Evolutionary conservation across 1,284 basidiomycete genomes (phyloP), one percentile per base, ranked within the genome.

Genomic region (Termitomyces sp.): DNA sequence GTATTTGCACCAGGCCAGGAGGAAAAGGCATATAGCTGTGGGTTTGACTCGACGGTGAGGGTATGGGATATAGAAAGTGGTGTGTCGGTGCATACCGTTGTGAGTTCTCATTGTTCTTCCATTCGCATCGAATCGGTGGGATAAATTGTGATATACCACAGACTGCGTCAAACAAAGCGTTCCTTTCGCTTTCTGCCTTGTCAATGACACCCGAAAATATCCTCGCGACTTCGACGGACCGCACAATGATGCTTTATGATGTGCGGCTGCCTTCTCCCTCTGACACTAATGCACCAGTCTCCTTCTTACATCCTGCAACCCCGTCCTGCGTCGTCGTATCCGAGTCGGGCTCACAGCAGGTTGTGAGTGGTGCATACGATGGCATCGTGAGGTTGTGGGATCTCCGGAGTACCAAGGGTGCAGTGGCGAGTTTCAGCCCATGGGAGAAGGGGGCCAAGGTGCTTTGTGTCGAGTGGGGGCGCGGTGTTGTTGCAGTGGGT

Each of bases 301-400:
- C 64, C 31, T 80, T 95, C 55, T 60, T 75, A 33, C 90, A 93
- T 64, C 76, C 84, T 3, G 80, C 88, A 0, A 89, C 88, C 5
- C 90, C 93, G 0, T 87, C 90, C 0, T 84, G 85, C 54, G 70
- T 95, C 17, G 76, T 81, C 0, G 77, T 78, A 0, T 62, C 70
- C 2, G 59, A 52, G 3, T 61, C 24, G n/a, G 47, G 61, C 9
- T 62, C 68, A 15, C 67, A 88, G 62, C 90, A 92, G 60, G 75
- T 94, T 17, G 77, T 89, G 7, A 89, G 84, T 0, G 94, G 91
- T 1, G 85, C 87, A 0, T 94, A 94, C 67, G 90, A 94, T 58
- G 91, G 92, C 34, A 73, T 85, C 0, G 84, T 89, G 2, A 80
- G 92, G 26, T 74, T 97, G 17, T 97, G 93, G 93, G 94, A 98